Evolutionary conservation across 2,329 filamentous ascomycete species (phyloP), one percentile per base, ranked within the genome.

Genomic region (Tricladium varicosporioides): DNA sequence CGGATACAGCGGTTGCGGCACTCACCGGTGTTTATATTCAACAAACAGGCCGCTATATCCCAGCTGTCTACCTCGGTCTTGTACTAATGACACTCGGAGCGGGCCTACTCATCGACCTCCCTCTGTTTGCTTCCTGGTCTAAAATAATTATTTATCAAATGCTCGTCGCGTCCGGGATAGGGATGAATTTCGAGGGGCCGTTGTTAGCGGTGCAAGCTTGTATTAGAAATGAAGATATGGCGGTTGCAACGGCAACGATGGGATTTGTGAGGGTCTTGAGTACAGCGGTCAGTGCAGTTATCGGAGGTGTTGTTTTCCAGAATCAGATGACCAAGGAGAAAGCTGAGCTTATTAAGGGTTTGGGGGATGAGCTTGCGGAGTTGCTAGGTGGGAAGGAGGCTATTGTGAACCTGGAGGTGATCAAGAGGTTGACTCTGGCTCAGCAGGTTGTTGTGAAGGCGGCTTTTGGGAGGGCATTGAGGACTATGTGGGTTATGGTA

Each of bases 121-220:
- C 83, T 44, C 71, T 84, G 4, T 75, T 77, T 36, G 72, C 75
- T 18, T 77, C 80, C 67, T 80, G 78, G 74, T 72, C 73, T 60
- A 81, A 80, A 64, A 75, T 85, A 13, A 73, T 84, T 67, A 58
- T 84, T 36, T 87, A 78, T 70, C 82, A 87, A 66, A 78, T 86
- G 56, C 71, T 87, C 40, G 79, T 80, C 0, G 85, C 83, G 44
- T 71, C 85, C 5, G 85, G 85, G n/a, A 74, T 85, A 7, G 86
- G 86, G 0, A 83, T 84, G 8, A 83, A 85, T 65, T 88, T 89
- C 71, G 85, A 89, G 67, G 76, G 80, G 1, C 85, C 86, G 2
- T 76, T 89, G 10, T 84, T 89, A 51, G 85, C 85, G 0, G 74
- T 89, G 10, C 86, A 89, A 69, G 81, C 82, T 31, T 79, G 81